Conservation (phyloP, 2,329 filamentous ascomycete genomes). For the Pezicula neosporulosa region DNA sequence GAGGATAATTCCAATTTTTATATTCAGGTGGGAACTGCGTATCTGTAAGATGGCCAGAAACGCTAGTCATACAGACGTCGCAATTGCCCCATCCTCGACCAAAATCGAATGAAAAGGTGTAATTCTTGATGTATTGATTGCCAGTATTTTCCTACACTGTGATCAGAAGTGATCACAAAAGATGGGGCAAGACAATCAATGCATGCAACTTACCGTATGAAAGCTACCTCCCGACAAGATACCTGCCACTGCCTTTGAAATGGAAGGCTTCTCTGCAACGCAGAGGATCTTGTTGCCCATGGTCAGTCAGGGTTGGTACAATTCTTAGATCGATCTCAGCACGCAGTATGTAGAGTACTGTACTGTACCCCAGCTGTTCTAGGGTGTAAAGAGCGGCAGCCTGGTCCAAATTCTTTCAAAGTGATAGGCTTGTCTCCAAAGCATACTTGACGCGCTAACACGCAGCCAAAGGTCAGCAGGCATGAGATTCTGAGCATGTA, state of each 20-base stretch:
- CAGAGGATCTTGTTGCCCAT: slow-evolving; percentile 57
- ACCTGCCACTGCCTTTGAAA: slow-evolving; percentile 87
- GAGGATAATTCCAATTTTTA: slow-evolving; percentile 73
- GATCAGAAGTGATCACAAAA: slow-evolving; percentile 2
- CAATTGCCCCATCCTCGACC: slow-evolving; percentile 75
- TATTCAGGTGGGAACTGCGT: slow-evolving; percentile 73
- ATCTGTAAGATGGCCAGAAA: slow-evolving; percentile 82
- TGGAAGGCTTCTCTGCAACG: slow-evolving; percentile 87
- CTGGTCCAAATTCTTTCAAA: not conserved
- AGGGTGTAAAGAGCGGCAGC: not conserved
- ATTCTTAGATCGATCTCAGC: not conserved
- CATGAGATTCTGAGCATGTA: not conserved
- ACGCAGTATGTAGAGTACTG: not conserved
- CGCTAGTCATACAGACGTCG: slow-evolving; percentile 89
- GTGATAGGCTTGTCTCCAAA: not conserved
- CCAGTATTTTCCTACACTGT: slow-evolving; percentile 19
- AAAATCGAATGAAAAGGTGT: slow-evolving; percentile 88
- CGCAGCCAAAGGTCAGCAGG: not conserved
- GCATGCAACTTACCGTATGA: slow-evolving; percentile 55
- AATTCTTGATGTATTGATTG: slow-evolving; percentile 82
- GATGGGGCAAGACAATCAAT: not conserved
- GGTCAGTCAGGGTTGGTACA: slow-evolving; percentile 1
- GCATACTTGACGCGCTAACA: not conserved
- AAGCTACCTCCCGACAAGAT: slow-evolving; percentile 79
- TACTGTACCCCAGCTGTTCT: not conserved